phyloP scores from a whole-genome alignment of 176 grass and related monocot species.

The Hsuehochloa calcarea region DNA sequence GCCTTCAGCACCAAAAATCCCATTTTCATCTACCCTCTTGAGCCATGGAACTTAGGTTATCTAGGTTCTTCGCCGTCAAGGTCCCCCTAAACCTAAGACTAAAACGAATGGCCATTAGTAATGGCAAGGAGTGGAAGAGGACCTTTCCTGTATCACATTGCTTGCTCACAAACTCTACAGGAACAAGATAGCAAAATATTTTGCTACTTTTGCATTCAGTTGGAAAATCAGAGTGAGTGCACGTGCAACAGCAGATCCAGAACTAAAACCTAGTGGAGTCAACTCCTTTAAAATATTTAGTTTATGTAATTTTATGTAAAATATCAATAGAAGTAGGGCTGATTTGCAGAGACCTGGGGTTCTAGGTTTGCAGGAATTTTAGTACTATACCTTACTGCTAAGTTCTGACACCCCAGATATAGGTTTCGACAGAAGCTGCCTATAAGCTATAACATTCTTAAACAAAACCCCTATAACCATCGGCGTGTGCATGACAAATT shows the following conservation, averaged over 20 bases:
- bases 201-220: background rate
- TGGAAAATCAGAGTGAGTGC: background rate
- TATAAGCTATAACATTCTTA: conserved; percentile 13
- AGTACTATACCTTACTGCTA: background rate
- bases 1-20: background rate
- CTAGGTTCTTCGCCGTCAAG: background rate
- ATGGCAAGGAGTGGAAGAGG: background rate
- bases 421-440: conserved; percentile 10
- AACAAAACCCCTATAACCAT: background rate
- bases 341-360: background rate
- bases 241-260: background rate
- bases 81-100: background rate
- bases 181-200: conserved; percentile 6
- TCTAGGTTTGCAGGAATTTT: background rate
- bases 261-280: background rate
- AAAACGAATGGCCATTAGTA: background rate
- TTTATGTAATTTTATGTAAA: background rate
- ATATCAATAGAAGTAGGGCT: background rate
- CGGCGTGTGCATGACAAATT: background rate
- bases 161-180: conserved; percentile 18
- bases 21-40: background rate
- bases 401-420: background rate
- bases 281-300: background rate
- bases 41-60: background rate
- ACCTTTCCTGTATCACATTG: background rate